These are phyloP conservation scores for Heimioporus retisporus DNA, from an alignment of 1,284 basidiomycete species.

Conservation along the genomic window DNA sequence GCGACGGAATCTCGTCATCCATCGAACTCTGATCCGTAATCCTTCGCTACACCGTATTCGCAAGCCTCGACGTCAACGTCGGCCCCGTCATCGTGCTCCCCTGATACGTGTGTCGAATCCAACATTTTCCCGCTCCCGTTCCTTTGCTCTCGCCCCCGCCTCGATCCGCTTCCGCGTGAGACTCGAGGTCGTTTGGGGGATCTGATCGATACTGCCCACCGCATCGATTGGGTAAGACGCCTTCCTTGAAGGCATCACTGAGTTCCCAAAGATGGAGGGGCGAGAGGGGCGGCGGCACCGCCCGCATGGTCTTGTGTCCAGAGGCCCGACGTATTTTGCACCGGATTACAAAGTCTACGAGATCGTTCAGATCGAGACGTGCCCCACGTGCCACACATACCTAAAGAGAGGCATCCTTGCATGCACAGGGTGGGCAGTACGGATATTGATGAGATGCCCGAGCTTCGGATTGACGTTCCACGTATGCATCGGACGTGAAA, in stretches of 20 bases:
- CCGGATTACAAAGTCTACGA: conserved; percentile 65
- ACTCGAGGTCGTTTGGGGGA: conserved; percentile 75
- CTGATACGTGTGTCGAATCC: conserved; percentile 66
- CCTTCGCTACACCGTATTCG: conserved; percentile 74
- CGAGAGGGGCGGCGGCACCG: conserved; percentile 51
- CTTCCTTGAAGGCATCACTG: conserved; percentile 73
- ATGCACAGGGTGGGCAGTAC: conserved; percentile 73
- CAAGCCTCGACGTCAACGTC: conserved; percentile 64
- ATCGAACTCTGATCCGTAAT: conserved; percentile 80
- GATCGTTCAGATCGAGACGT: not conserved
- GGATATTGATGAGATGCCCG: conserved; percentile 74
- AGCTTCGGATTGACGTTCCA: conserved; percentile 69
- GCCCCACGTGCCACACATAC: conserved; percentile 48
- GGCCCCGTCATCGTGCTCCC: conserved; percentile 51
- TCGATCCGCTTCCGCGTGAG: conserved; percentile 62
- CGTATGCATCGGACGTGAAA: conserved; percentile 66
- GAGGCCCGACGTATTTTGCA: conserved; percentile 55
- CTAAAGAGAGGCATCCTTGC: conserved; percentile 63
- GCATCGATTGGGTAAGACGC: conserved; percentile 70
- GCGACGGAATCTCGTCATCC: conserved; percentile 57
- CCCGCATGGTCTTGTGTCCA: conserved; percentile 62
- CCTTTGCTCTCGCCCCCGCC: conserved; percentile 42
- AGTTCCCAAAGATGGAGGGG: conserved; percentile 64
- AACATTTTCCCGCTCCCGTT: conserved; percentile 43
- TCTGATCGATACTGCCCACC: conserved; percentile 73